phyloP scores from a whole-genome alignment of 148 eudicot species.

The Heliosperma pusillum region DNA sequence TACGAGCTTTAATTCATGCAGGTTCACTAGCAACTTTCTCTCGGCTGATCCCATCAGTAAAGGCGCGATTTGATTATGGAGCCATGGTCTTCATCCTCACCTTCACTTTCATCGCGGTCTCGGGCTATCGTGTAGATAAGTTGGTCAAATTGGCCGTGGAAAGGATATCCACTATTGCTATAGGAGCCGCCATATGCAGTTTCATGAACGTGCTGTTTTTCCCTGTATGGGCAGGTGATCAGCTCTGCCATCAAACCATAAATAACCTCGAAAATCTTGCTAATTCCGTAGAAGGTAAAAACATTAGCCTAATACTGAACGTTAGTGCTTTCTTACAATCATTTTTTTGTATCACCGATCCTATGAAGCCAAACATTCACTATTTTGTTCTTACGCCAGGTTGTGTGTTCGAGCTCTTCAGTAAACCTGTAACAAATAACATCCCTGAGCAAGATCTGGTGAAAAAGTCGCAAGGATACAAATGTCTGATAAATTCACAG shows the following conservation, averaged over 20 bases:
- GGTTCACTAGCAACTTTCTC: slow-evolving; percentile 50
- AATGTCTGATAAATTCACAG: too few relatives aligned
- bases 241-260: slow-evolving; percentile 47
- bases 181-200: slow-evolving; percentile 49
- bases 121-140: slow-evolving; percentile 46
- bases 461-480: too few relatives aligned
- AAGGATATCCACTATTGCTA: slow-evolving; percentile 46
- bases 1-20: slow-evolving; percentile 27
- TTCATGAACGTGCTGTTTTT: slow-evolving; percentile 37
- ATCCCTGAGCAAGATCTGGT: too few relatives aligned
- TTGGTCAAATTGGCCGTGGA: slow-evolving; percentile 45
- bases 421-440: too few relatives aligned
- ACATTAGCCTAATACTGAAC: too few relatives aligned
- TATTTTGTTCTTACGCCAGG: too few relatives aligned
- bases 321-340: too few relatives aligned
- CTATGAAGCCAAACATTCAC: too few relatives aligned
- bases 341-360: too few relatives aligned
- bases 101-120: slow-evolving; percentile 52
- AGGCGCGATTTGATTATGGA: slow-evolving; percentile 68
- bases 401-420: too few relatives aligned
- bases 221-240: slow-evolving; percentile 81
- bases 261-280: too few relatives aligned
- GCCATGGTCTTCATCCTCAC: slow-evolving; percentile 62
- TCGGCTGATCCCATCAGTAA: slow-evolving; percentile 55
- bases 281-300: too few relatives aligned